Percentiles rank a stretch among this genome's conserved stretches.
phyloP scores from a whole-genome alignment of 2,329 filamentous ascomycete genomes.

The Ophiostoma piceae region DNA sequence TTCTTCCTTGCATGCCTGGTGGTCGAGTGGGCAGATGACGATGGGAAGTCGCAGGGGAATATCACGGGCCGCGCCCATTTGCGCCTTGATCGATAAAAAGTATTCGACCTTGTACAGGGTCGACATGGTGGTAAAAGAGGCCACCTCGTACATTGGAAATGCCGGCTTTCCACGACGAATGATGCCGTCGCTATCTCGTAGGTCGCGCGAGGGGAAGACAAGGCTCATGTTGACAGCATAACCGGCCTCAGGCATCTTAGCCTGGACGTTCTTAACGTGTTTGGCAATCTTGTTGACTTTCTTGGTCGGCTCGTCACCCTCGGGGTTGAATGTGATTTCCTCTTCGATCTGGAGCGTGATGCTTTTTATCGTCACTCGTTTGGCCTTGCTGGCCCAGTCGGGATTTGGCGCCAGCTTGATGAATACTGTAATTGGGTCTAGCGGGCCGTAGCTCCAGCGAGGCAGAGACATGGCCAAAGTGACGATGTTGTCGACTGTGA shows the following conservation, averaged over 20 bases:
- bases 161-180: slow-evolving; percentile 77
- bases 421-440: slow-evolving; percentile 92
- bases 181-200: slow-evolving; percentile 81
- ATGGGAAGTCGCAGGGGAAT: slow-evolving; percentile 87
- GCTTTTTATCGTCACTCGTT: slow-evolving; percentile 86
- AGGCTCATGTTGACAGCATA: slow-evolving; percentile 90
- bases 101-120: slow-evolving; percentile 98
- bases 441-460: slow-evolving; percentile 91
- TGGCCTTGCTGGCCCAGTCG: slow-evolving; percentile 86
- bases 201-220: slow-evolving; percentile 83
- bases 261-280: slow-evolving; percentile 72
- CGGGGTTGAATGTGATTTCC: slow-evolving; percentile 97
- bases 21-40: slow-evolving; percentile 90
- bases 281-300: slow-evolving; percentile 84
- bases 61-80: slow-evolving; percentile 80
- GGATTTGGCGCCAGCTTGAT: slow-evolving; percentile 90
- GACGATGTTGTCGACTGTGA: slow-evolving; percentile 82
- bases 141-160: slow-evolving; percentile 84
- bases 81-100: slow-evolving; percentile 74
- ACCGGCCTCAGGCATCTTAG: slow-evolving; percentile 82
- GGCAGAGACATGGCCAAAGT: slow-evolving; percentile 88
- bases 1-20: slow-evolving; percentile 93
- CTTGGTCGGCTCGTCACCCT: slow-evolving; percentile 88
- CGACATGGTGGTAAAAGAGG: slow-evolving; percentile 87
- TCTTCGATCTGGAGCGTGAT: slow-evolving; percentile 93